phyloP scores from a whole-genome alignment of 2,329 filamentous ascomycete genomes.

The Zarea fungicola region DNA sequence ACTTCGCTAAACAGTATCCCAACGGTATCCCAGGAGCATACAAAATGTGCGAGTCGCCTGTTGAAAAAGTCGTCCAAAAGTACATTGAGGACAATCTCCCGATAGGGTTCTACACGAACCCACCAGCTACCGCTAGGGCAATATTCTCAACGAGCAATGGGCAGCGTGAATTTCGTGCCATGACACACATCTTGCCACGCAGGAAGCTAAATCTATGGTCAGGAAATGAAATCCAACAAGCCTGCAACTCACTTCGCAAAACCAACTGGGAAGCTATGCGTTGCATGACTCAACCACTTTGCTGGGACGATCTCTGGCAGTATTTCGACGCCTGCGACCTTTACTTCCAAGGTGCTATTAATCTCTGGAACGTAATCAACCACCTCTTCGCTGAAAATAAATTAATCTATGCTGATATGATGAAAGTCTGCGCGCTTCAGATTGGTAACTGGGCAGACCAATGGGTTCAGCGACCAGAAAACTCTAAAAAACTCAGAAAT shows the following conservation, averaged over 20 bases:
- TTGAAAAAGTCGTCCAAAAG: constrained; percentile 21
- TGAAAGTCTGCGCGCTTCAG: constrained; percentile 21
- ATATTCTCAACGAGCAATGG: constrained; percentile 36
- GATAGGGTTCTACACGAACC: constrained; percentile 32
- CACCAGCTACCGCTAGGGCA: constrained; percentile 26
- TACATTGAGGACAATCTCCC: constrained; percentile 34
- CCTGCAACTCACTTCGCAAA: constrained; percentile 34
- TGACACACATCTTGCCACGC: constrained; percentile 23
- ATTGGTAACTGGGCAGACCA: constrained; percentile 32
- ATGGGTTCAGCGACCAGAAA: constrained; percentile 28
- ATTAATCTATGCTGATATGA: constrained; percentile 24
- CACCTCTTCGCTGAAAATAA: constrained; percentile 37
- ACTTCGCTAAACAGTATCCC: constrained; percentile 30
- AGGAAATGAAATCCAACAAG: constrained; percentile 32
- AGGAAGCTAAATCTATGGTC: constrained; percentile 34
- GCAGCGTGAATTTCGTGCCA: constrained; percentile 22
- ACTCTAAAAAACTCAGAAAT: constrained; percentile 26
- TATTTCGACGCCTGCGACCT: constrained; percentile 46
- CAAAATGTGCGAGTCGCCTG: constrained; percentile 25
- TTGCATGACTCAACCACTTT: constrained; percentile 24
- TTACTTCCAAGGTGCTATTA: constrained; percentile 41
- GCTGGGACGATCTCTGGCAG: constrained; percentile 38
- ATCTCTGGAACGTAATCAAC: constrained; percentile 43
- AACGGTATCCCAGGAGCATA: constrained; percentile 31
- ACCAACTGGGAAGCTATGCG: constrained; percentile 32